Conservation (phyloP, 2,329 filamentous ascomycete genomes). For the Fusarium albidum region DNA sequence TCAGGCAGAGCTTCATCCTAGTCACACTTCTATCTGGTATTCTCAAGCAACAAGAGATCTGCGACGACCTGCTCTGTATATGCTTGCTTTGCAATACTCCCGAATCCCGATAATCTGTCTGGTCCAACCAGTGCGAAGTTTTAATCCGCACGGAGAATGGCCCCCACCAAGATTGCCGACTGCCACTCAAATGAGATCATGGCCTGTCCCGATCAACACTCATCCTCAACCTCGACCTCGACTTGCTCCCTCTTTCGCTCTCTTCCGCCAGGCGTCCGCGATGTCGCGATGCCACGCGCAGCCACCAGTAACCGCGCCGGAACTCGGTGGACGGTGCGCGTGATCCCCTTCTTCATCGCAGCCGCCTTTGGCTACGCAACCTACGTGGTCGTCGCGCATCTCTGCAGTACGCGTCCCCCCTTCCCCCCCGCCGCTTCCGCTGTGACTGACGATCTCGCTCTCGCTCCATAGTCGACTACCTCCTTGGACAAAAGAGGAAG, state of each 20-base stretch:
- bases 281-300: conserved; percentile 45
- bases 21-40: no score
- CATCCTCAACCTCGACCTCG: neutral
- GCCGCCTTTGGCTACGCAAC: conserved; percentile 73
- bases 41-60: no score
- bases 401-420: conserved; percentile 67
- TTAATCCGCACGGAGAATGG: no score
- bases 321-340: conserved; percentile 52
- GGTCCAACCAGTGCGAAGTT: no score
- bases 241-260: neutral
- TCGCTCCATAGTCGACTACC: conserved; percentile 76
- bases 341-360: conserved; percentile 75
- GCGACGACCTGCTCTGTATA: no score
- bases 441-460: conserved; percentile 5
- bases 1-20: no score
- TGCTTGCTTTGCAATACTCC: no score
- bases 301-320: conserved; percentile 40
- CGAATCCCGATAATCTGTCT: no score
- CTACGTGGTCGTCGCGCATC: conserved; percentile 72
- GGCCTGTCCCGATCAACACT: conserved; percentile 6
- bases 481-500: conserved; percentile 61
- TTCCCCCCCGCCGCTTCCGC: neutral
- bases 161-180: no score
- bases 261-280: conserved; percentile 23
- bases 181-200: conserved; percentile 24